A percentile compares a stretch with the other conserved stretches of the same genome.
These are phyloP conservation scores for Microdochium nivale DNA, from an alignment of 2,329 filamentous ascomycete species.

Conservation along the genomic window DNA sequence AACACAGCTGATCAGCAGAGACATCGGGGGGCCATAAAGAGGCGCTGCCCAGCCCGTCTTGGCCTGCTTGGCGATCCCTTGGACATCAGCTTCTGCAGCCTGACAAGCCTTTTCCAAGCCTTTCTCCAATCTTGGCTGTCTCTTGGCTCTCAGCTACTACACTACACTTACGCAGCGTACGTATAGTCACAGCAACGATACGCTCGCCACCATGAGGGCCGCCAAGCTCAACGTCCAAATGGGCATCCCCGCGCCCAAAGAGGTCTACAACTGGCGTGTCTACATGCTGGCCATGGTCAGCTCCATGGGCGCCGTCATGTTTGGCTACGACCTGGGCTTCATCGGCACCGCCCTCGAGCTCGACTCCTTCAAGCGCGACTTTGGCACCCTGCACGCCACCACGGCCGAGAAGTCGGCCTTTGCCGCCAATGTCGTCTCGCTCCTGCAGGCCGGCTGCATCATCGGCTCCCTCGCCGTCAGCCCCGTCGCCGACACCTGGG, in stretches of 20 bases:
- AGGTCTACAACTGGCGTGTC: constrained; percentile 1
- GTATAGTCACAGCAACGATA: neutral
- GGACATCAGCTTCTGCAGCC: no score
- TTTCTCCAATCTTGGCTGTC: no score
- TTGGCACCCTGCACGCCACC: constrained; percentile 8
- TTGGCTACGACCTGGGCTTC: neutral
- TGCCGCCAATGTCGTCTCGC: constrained; percentile 1
- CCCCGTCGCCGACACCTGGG: constrained; percentile 20
- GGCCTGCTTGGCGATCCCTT: no score
- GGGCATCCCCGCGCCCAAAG: constrained; percentile 5
- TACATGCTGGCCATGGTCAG: neutral
- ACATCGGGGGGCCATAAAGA: no score
- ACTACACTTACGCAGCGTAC: no score
- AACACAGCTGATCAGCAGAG: no score
- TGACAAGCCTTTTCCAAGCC: no score
- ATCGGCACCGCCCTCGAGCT: neutral
- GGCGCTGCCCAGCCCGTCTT: no score
- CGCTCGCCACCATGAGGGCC: neutral
- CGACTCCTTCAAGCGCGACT: constrained; percentile 17
- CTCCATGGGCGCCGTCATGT: constrained; percentile 3
- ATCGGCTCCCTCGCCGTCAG: constrained; percentile 6
- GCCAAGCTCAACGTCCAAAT: neutral
- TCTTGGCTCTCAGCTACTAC: no score
- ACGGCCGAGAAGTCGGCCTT: constrained; percentile 1
- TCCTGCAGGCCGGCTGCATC: constrained; percentile 2